Evolutionary conservation across 768 basidiomycete species (phyloP), one percentile per base, ranked within the genome.

Genomic region (Kwoniella dendrophila): DNA sequence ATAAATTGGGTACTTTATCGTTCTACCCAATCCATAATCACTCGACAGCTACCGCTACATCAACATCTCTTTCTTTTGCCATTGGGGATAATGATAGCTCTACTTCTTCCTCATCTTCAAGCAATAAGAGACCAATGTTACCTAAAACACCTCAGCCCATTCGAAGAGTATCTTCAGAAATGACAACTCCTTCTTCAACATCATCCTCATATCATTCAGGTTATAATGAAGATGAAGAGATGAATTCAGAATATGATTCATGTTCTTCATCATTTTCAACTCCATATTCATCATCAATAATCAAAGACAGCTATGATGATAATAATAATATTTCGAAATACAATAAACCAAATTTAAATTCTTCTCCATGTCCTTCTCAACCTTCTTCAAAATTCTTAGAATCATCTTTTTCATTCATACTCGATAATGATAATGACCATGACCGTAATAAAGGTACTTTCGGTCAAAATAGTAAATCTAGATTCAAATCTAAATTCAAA

Each of bases 361-460:
- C 11, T 11, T 51, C 56, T 32, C 44, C 33, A 11, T 58, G 45
- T 58, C 56, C 56, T 20, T 58, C 56, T 48, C 41, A 47, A 48
- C 30, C 56, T 14, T 16, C 41, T 58, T 36, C 56, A 43, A 58
- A 58, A 14, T 29, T 58, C 26, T 22, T 38, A 20, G 40, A 40
- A 0, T n/a, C 53, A 55, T 40, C 53, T 40, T 55, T 29, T 18
- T 38, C 40, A 12, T 29, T 55, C 11, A 24, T 44, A 4, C 43
- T 20, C 38, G n/a, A 3, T n/a, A n/a, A 14, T n/a, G 38, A 40
- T n/a, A n/a, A 40, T 40, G 38, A 40, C 43, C 36, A 8, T 8
- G 43, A 22, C n/a, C 4, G 24, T 24, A 24, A 44, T 7, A 44
- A 24, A 7, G 43, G 43, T 18, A 44, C 43, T 18, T 44, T 44